Evolutionary conservation across 257 asterid species (phyloP).

Genomic region (Perilla frutescens): DNA sequence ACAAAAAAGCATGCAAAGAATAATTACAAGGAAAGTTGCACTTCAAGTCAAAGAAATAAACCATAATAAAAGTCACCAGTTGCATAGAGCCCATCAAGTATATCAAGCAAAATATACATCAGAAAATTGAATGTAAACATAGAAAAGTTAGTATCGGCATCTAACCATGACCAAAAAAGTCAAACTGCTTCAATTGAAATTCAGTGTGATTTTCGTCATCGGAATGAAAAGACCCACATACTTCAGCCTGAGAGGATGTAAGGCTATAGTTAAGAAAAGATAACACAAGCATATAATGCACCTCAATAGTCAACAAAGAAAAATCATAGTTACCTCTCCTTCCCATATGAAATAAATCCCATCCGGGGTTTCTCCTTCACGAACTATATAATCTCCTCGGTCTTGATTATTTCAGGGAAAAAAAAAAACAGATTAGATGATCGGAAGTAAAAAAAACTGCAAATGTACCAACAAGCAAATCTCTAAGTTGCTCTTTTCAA

Average conservation of each 20-base stretch:
- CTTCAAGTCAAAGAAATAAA: constrained; percentile 22
- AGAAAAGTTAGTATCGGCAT: constrained; percentile 31
- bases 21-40: constrained; percentile 25
- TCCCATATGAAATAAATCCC: constrained; percentile 90
- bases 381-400: constrained; percentile 74
- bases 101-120: constrained; percentile 21
- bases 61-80: constrained; percentile 25
- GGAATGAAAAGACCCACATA: constrained; percentile 64
- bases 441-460: constrained; percentile 10
- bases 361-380: constrained; percentile 78
- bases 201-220: constrained; percentile 69
- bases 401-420: constrained; percentile 47
- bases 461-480: constrained; percentile 8
- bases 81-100: constrained; percentile 15
- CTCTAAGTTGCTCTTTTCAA: background rate
- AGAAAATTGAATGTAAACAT: background rate
- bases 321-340: constrained; percentile 68
- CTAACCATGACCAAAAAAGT: constrained; percentile 93
- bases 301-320: constrained; percentile 24
- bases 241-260: constrained; percentile 77
- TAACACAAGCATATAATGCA: constrained; percentile 20
- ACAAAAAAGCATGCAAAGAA: constrained; percentile 4
- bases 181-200: constrained; percentile 68
- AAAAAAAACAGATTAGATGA: constrained; percentile 14
- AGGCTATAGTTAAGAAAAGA: constrained; percentile 23